Conservation (phyloP, 768 basidiomycete genomes). For the Leccinellum rugosiceps region DNA sequence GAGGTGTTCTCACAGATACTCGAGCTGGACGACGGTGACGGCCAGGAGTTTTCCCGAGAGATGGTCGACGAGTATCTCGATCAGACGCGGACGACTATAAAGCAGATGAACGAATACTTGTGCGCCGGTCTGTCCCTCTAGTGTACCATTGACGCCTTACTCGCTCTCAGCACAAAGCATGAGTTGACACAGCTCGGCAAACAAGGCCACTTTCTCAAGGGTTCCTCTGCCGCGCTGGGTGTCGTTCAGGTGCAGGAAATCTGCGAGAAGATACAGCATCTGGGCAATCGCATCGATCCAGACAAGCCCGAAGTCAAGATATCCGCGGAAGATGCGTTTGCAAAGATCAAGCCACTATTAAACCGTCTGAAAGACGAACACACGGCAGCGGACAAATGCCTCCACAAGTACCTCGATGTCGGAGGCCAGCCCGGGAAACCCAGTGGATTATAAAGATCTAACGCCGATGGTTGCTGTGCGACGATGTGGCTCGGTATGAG, state of each 20-base stretch:
- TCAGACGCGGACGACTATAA: conserved; percentile 77
- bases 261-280: conserved; percentile 91
- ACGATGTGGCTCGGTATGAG: conserved; percentile 5
- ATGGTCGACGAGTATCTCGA: conserved; percentile 81
- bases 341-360: conserved; percentile 55
- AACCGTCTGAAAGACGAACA: conserved; percentile 65
- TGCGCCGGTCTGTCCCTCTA: conserved; percentile 43
- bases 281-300: conserved; percentile 52
- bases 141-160: conserved; percentile 14
- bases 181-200: conserved; percentile 65
- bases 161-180: conserved; percentile 43
- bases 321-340: conserved; percentile 49
- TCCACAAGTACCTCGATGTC: conserved; percentile 42
- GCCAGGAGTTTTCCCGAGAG: conserved; percentile 67
- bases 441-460: conserved; percentile 1
- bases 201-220: conserved; percentile 94
- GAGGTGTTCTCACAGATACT: conserved; percentile 82
- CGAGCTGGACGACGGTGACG: conserved; percentile 87
- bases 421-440: not conserved
- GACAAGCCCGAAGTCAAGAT: conserved; percentile 53
- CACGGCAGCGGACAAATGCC: conserved; percentile 60
- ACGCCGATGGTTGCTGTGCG: conserved; percentile 13
- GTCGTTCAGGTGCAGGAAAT: conserved; percentile 74
- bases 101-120: conserved; percentile 75
- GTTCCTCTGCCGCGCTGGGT: conserved; percentile 93